Evolutionary conservation across 768 basidiomycete species (phyloP).

Genomic region (Coprinellus aureogranulatus): DNA sequence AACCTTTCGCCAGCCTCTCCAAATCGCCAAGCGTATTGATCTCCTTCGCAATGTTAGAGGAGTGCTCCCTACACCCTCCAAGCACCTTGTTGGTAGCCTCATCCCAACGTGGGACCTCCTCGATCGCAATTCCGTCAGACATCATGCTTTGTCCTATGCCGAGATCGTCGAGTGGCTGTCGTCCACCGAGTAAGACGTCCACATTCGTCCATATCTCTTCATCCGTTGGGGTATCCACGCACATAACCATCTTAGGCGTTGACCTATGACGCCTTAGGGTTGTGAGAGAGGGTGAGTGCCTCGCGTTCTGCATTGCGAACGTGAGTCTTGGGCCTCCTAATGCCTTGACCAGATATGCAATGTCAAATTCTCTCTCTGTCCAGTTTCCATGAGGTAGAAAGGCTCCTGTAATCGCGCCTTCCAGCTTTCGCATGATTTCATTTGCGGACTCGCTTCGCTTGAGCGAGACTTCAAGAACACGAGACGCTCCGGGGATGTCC

Average conservation of each 20-base stretch:
- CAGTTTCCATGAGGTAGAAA: constrained; percentile 4
- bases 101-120: constrained; percentile 18
- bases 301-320: constrained; percentile 25
- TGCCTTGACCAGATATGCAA: constrained; percentile 26
- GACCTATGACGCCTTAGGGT: constrained; percentile 10
- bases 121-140: constrained; percentile 28
- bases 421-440: neutral
- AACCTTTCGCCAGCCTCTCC: constrained; percentile 2
- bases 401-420: neutral
- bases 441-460: neutral
- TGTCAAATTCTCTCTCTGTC: constrained; percentile 20
- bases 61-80: constrained; percentile 27
- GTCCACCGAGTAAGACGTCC: constrained; percentile 9
- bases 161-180: constrained; percentile 6
- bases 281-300: constrained; percentile 18
- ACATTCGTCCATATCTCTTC: constrained; percentile 18
- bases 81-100: constrained; percentile 8
- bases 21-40: constrained; percentile 9
- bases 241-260: constrained; percentile 16
- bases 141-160: constrained; percentile 18
- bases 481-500: neutral
- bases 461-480: neutral
- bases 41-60: constrained; percentile 7
- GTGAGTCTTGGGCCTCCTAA: constrained; percentile 21
- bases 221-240: constrained; percentile 4